Base-by-base conservation (phyloP, 1,284 basidiomycete species). In the Vanrija sp. region DNA sequence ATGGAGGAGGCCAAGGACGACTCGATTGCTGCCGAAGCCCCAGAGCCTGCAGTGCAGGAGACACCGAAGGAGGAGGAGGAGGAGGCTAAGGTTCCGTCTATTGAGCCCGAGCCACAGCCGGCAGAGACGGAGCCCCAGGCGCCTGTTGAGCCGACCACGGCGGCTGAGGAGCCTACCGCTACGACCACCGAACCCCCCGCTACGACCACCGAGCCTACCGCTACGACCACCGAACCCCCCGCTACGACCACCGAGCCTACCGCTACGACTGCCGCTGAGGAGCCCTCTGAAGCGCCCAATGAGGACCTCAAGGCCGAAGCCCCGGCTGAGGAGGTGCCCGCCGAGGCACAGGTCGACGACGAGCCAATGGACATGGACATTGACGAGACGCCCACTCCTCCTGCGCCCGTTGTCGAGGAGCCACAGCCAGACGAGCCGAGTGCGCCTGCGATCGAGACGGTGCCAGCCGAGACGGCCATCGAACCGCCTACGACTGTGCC, bases 331-430 rank as follows among this genome's bases (percentile, higher is more conserved):
- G 40, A 42, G 40, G 40, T 15, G 40, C n/a, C n/a, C 40, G n/a
- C 15, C 18, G 40, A 18, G 40, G 16, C n/a, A 21, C n/a, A 42
- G 19, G 40, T 21, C n/a, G 19, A 42, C 16, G 48, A 49, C 39
- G 48, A 48, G 21, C 38, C 46, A 23, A 48, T 48, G 46, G 46
- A 48, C 21, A 38, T 48, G 34, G 46, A 48, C 34, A 29, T 46
- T 5, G 45, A 46, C 28, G 44, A 28, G 26, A 25, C 44, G 25
- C 25, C 26, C 5, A 28, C 26, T 7, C 16, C 44, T n/a, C 26
- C 44, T 6, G 26, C 25, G 44, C 44, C 44, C 1, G 15, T 23
- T 6, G n/a, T 28, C 44, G 18, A 18, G 26, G 26, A 44, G 23
- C 43, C 43, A 6, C 12, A 18, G 43, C 43, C 18, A 8, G 21